These are phyloP conservation scores for Capsicum rhomboideum DNA, from an alignment of 257 asterid species.

Conservation along the genomic window DNA sequence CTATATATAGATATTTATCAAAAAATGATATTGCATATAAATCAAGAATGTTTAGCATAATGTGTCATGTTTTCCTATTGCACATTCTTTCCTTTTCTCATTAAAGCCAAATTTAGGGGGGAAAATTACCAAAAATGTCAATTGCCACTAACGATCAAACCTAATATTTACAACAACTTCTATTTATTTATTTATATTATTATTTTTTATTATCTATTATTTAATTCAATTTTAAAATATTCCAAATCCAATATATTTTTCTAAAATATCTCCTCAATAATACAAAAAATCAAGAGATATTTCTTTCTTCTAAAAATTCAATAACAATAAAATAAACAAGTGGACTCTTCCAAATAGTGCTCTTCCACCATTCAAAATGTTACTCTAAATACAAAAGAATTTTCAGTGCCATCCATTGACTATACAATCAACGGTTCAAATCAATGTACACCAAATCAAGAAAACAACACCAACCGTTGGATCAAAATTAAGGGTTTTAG, in stretches of 20 bases:
- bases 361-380: neutral
- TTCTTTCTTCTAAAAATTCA: neutral
- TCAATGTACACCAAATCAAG: slow-evolving; percentile 1
- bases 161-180: neutral
- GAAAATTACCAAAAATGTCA: neutral
- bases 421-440: slow-evolving; percentile 11
- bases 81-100: neutral
- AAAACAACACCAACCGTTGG: slow-evolving; percentile 28
- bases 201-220: neutral
- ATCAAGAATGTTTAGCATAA: neutral
- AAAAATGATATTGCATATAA: neutral
- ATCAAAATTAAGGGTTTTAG: slow-evolving; percentile 41
- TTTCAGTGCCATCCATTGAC: neutral
- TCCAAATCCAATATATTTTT: neutral
- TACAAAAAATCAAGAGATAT: neutral
- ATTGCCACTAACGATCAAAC: neutral
- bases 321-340: neutral
- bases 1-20: neutral
- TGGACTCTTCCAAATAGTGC: neutral
- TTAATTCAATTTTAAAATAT: neutral
- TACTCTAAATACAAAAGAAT: too few relatives aligned
- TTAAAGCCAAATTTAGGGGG: neutral
- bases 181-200: neutral
- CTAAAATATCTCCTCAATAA: neutral
- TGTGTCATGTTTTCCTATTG: neutral